These are phyloP conservation scores for Senna siamea DNA, from an alignment of 306 rosid species.

Conservation along the genomic window DNA sequence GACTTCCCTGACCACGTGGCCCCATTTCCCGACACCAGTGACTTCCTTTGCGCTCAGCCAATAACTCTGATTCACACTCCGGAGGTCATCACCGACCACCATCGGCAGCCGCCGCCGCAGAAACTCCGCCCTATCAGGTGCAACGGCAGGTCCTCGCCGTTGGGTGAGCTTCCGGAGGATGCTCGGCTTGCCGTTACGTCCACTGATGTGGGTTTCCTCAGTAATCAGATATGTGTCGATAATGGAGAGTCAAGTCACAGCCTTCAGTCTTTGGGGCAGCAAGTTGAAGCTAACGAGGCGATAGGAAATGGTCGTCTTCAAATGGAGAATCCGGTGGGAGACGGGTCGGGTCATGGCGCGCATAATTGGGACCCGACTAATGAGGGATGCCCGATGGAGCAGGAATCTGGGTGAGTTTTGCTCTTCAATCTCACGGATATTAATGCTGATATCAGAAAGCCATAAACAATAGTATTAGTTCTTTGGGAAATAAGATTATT, in stretches of 20 bases:
- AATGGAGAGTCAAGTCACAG: constrained; percentile 8
- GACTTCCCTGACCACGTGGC: constrained; percentile 57
- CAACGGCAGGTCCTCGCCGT: constrained; percentile 43
- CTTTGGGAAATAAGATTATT: background rate
- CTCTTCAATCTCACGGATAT: background rate
- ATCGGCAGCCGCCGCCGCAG: constrained; percentile 57
- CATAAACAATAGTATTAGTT: background rate
- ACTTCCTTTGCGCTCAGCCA: constrained; percentile 52
- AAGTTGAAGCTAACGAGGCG: constrained; percentile 15
- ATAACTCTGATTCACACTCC: constrained; percentile 37
- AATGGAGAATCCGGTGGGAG: constrained; percentile 15
- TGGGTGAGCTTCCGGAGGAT: background rate
- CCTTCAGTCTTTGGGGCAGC: constrained; percentile 8
- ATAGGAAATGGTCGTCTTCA: background rate
- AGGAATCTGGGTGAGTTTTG: constrained; percentile 55
- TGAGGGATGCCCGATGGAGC: constrained; percentile 9
- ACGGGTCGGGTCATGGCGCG: constrained; percentile 47
- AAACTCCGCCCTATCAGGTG: constrained; percentile 85
- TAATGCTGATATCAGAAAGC: background rate
- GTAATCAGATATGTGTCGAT: constrained; percentile 24
- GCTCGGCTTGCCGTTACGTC: background rate
- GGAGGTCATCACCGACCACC: constrained; percentile 35
- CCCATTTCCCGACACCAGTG: constrained; percentile 71
- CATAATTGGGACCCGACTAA: background rate
- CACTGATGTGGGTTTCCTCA: constrained; percentile 23